Percentiles rank a stretch among this genome's conserved stretches.
phyloP scores from a whole-genome alignment of 192 early-diverging fungal genomes.

The Backusella australiensis region DNA sequence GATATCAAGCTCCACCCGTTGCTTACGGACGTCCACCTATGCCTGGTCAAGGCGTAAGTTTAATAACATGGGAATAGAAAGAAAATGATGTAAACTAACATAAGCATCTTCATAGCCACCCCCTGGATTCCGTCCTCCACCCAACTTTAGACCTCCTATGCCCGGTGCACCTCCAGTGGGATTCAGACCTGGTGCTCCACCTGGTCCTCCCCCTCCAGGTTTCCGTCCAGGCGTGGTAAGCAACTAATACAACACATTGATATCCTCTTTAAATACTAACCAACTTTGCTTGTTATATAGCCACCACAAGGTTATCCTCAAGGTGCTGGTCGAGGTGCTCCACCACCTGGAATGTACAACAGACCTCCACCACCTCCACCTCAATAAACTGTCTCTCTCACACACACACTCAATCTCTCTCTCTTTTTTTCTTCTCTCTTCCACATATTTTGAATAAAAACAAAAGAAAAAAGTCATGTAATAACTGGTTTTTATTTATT shows the following conservation, averaged over 20 bases:
- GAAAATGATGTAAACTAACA: constrained; percentile 14
- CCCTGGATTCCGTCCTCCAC: constrained; percentile 61
- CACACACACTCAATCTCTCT: neutral
- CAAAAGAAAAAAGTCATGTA: neutral
- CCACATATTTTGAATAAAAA: constrained; percentile 5
- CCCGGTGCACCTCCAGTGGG: constrained; percentile 62
- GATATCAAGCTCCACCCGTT: constrained; percentile 69
- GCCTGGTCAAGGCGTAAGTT: constrained; percentile 55
- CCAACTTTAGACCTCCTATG: constrained; percentile 49
- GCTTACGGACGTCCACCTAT: constrained; percentile 69
- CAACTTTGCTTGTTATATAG: neutral
- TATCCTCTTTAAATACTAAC: neutral
- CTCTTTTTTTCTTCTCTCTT: neutral
- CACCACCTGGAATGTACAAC: constrained; percentile 37
- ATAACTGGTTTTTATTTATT: neutral
- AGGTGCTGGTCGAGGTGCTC: constrained; percentile 33
- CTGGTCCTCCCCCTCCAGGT: constrained; percentile 51
- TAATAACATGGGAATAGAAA: neutral
- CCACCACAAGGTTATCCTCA: constrained; percentile 39
- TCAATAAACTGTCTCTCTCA: neutral
- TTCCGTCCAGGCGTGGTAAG: constrained; percentile 46
- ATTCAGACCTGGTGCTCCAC: constrained; percentile 47
- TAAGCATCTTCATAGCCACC: constrained; percentile 60
- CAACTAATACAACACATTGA: neutral
- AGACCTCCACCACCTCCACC: constrained; percentile 28